Base-by-base conservation (phyloP, 768 basidiomycete genomes). In the Agrocybe praecox region DNA sequence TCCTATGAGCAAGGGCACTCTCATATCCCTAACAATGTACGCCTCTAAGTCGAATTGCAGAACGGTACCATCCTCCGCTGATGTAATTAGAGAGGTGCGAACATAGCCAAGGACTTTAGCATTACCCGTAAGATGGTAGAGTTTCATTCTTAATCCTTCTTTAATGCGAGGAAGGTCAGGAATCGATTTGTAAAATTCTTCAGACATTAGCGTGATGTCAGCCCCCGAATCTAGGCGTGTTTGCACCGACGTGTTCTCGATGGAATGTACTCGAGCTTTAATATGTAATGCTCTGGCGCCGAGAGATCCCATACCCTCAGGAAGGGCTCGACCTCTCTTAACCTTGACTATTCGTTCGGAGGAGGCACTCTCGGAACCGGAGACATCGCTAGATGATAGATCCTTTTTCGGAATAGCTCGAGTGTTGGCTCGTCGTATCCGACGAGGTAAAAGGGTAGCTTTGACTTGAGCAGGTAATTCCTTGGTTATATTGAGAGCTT, bases 11-110 rank as follows among this genome's bases (percentile, higher is more conserved):
- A 61, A 17, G 15, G 64, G 64, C 0, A 69, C 66, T 4, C 55
- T 33, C 66, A 69, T 69, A 0, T 53, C 57, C 1, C 62, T 24
- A 0, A 69, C 67, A 0, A 68, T 62, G 43, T 68, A 68, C 6
- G 65, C 67, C 55, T 68, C 65, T 0, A 65, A 33, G 19, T 65
- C 63, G 33, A 66, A 66, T 3, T 58, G 47, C 1, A 66, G 23
- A 1, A 58, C 34, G 0, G 15, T 34, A 3, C 56, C 48, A 18
- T 59, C 54, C 0, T 21, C 18, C 0, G 59, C 45, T n/a, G 23
- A 14, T 0, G 52, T 46, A 36, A 44, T 65, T 14, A 67, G 52
- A 0, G 32, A n/a, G 1, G 58, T 60, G 0, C 50, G 21, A 1
- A 61, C 34, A 21, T 57, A 67, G 0, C 66, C 62, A 7, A 34